A percentile compares a stretch with the other conserved stretches of the same genome.
phyloP scores from a whole-genome alignment of 2,329 filamentous ascomycete genomes.

The Aspergillus bombycis region DNA sequence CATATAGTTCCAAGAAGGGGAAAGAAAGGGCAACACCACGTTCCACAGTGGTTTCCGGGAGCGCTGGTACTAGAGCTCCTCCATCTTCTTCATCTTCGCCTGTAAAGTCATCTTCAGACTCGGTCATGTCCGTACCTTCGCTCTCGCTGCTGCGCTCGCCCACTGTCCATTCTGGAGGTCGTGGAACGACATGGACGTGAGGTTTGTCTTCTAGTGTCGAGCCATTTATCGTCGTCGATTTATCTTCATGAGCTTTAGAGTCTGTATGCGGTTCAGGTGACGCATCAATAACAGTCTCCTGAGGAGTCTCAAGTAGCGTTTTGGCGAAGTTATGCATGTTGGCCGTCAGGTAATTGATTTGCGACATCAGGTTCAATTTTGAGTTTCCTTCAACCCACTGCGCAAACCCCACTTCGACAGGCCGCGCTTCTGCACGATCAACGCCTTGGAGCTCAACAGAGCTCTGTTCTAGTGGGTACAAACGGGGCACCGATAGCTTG shows the following conservation, averaged over 20 bases:
- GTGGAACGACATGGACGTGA: slow-evolving; percentile 72
- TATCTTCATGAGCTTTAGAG: slow-evolving; percentile 15
- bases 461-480: slow-evolving; percentile 73
- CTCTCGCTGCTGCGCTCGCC: slow-evolving; percentile 37
- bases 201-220: slow-evolving; percentile 52
- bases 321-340: slow-evolving; percentile 71
- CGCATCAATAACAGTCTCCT: slow-evolving; percentile 23
- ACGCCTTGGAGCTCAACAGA: slow-evolving; percentile 68
- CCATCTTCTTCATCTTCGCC: slow-evolving; percentile 49
- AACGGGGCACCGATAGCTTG: slow-evolving; percentile 68
- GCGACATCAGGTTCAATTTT: slow-evolving; percentile 69
- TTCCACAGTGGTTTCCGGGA: slow-evolving; percentile 55
- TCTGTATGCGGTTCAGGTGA: slow-evolving; percentile 17
- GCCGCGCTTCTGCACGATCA: slow-evolving; percentile 61
- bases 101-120: slow-evolving; percentile 46
- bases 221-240: slow-evolving; percentile 17
- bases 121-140: slow-evolving; percentile 48
- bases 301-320: slow-evolving; percentile 43
- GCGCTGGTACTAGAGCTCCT: slow-evolving; percentile 38
- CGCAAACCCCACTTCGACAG: slow-evolving; percentile 67
- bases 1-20: slow-evolving; percentile 74
- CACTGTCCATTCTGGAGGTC: slow-evolving; percentile 74
- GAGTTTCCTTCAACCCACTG: slow-evolving; percentile 60
- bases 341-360: slow-evolving; percentile 73
- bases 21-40: slow-evolving; percentile 78